Evolutionary conservation across 1,139 yeast species (phyloP).

Genomic region (Suhomyces terraborum): DNA sequence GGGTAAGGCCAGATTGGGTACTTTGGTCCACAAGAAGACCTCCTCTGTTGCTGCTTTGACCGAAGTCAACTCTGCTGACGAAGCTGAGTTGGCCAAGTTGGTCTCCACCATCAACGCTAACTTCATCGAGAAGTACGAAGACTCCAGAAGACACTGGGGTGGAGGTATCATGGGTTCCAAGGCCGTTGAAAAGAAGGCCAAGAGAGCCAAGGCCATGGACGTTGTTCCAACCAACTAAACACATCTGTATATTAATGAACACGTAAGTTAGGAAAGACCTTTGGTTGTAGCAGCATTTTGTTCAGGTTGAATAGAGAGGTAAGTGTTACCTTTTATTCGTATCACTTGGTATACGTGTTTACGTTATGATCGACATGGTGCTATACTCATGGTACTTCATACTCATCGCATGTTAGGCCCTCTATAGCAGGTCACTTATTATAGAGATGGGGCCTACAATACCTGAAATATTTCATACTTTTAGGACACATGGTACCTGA

Average conservation of each 20-base stretch:
- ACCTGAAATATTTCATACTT: too few species aligned
- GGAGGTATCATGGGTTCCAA: slow-evolving; percentile 97
- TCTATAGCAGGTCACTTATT: too few species aligned
- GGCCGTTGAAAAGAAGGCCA: slow-evolving; percentile 71
- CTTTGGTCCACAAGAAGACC: slow-evolving; percentile 95
- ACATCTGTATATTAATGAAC: slow-evolving; percentile 12
- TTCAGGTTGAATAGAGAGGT: too few species aligned
- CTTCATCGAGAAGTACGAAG: slow-evolving; percentile 92
- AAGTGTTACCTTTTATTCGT: too few species aligned
- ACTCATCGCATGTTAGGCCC: too few species aligned
- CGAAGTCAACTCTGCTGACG: slow-evolving; percentile 91
- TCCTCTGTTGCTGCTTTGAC: slow-evolving; percentile 96
- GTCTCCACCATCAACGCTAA: slow-evolving; percentile 90
- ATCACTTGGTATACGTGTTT: too few species aligned
- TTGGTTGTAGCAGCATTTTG: too few species aligned
- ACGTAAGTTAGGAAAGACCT: too few species aligned
- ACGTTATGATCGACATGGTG: too few species aligned
- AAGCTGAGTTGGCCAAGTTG: slow-evolving; percentile 89
- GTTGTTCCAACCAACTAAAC: slow-evolving; percentile 21
- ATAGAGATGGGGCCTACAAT: too few species aligned
- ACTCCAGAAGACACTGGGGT: slow-evolving; percentile 98
- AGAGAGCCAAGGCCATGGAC: slow-evolving; percentile 47
- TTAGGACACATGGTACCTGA: too few species aligned
- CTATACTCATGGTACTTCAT: too few species aligned
- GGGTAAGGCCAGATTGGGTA: slow-evolving; percentile 98